Percentiles rank a stretch among this genome's conserved stretches.
phyloP scores from a whole-genome alignment of 2,329 filamentous ascomycete species.

The Paecilomyces variotii region DNA sequence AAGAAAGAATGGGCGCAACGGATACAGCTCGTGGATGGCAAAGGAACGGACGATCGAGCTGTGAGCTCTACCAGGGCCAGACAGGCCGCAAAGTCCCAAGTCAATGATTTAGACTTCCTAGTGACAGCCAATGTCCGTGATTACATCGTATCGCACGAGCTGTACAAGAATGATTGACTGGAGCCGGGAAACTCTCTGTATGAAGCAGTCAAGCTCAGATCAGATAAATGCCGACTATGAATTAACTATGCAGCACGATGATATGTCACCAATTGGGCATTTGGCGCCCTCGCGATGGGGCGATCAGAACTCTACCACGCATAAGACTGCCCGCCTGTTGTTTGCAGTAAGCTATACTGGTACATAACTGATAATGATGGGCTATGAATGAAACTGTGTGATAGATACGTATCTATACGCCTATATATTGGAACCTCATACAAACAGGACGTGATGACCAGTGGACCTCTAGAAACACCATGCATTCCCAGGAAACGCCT shows the following conservation, averaged over 20 bases:
- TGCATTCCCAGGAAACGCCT: background rate
- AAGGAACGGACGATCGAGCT: conserved; percentile 22
- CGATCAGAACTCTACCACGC: background rate
- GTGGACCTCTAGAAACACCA: background rate
- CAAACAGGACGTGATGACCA: background rate
- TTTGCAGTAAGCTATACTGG: background rate
- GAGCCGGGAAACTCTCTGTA: background rate
- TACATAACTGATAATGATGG: background rate
- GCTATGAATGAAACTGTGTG: background rate
- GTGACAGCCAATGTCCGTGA: conserved; percentile 26
- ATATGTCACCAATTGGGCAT: background rate
- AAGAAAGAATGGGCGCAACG: conserved; percentile 35
- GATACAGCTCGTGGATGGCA: conserved; percentile 35
- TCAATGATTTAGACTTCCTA: conserved; percentile 25
- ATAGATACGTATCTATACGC: background rate
- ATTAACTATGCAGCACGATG: background rate
- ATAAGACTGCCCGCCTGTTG: background rate
- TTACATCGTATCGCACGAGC: conserved; percentile 22
- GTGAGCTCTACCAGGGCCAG: conserved; percentile 39
- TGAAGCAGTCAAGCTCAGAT: background rate
- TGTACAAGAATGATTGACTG: conserved; percentile 17
- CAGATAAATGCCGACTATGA: background rate
- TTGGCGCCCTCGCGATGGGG: background rate
- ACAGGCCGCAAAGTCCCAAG: conserved; percentile 23
- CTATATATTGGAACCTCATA: background rate